phyloP scores from a whole-genome alignment of 2,329 filamentous ascomycete species.

The Coniochaeta sp. region DNA sequence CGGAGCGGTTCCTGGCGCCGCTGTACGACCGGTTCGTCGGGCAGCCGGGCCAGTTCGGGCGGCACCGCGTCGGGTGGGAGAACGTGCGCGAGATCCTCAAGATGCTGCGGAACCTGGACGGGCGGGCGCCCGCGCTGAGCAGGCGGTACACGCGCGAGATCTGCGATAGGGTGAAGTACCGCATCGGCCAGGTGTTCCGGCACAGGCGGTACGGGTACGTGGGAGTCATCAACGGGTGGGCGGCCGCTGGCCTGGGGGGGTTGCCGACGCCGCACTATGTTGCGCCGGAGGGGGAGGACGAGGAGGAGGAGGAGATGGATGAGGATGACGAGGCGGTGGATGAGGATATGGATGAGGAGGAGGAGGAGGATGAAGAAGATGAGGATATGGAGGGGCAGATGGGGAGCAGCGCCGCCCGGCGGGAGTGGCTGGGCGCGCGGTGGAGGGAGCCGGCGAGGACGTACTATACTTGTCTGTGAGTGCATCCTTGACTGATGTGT shows the following conservation, averaged over 20 bases:
- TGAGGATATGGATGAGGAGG: no score
- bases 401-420: no score
- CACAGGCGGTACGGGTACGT: conserved; percentile 75
- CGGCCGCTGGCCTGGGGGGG: conserved; percentile 27
- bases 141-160: conserved; percentile 26
- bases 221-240: conserved; percentile 87
- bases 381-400: no score
- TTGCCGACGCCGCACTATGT: conserved; percentile 18
- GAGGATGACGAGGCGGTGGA: conserved; percentile 36
- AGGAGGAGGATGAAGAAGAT: no score
- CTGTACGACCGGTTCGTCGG: conserved; percentile 40
- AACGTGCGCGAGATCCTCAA: conserved; percentile 27
- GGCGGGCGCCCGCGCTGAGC: conserved; percentile 25
- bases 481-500: neutral
- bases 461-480: conserved; percentile 85
- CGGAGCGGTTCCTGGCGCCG: conserved; percentile 61
- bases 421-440: conserved; percentile 49
- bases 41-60: conserved; percentile 8
- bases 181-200: conserved; percentile 75
- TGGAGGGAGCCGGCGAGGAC: conserved; percentile 41
- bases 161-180: conserved; percentile 46
- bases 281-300: conserved; percentile 11
- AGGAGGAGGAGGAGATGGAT: conserved; percentile 33
- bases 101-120: conserved; percentile 37
- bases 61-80: conserved; percentile 21